Evolutionary conservation across 2,329 filamentous ascomycete species (phyloP).

Genomic region (Fusarium begoniae): DNA sequence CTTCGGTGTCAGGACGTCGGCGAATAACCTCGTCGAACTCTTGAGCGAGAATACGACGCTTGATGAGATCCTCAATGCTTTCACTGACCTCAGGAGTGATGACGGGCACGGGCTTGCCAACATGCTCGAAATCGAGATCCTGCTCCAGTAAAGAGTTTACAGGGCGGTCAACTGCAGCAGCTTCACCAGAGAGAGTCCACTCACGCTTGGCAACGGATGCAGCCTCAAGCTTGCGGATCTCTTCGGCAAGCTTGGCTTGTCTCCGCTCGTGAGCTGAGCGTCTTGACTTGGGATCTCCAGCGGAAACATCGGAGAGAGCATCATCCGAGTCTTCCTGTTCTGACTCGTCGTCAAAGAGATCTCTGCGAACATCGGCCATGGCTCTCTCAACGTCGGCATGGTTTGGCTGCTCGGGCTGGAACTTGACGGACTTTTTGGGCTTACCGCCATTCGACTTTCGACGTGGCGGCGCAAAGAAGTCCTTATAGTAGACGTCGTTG

Average conservation of each 20-base stretch:
- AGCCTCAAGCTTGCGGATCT: constrained; percentile 91
- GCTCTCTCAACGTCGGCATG: constrained; percentile 80
- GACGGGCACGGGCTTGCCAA: constrained; percentile 93
- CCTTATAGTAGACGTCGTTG: constrained; percentile 88
- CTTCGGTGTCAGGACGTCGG: constrained; percentile 78
- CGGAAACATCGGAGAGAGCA: constrained; percentile 71
- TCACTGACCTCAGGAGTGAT: constrained; percentile 92
- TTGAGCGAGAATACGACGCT: constrained; percentile 86
- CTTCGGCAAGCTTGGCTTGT: constrained; percentile 84
- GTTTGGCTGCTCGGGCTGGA: constrained; percentile 57
- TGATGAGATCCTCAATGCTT: constrained; percentile 92
- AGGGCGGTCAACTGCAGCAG: constrained; percentile 81
- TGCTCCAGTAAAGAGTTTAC: constrained; percentile 93
- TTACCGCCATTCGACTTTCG: constrained; percentile 69
- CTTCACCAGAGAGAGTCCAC: constrained; percentile 92
- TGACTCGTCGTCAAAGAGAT: constrained; percentile 85
- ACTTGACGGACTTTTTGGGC: constrained; percentile 52
- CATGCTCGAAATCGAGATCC: constrained; percentile 94
- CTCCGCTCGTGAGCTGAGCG: constrained; percentile 86
- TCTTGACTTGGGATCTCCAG: constrained; percentile 75
- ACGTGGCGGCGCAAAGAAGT: constrained; percentile 91
- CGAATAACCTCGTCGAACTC: constrained; percentile 93
- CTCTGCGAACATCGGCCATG: constrained; percentile 86
- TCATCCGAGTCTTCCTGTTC: constrained; percentile 73
- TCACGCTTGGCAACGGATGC: constrained; percentile 89